phyloP scores from a whole-genome alignment of 2,329 filamentous ascomycete species.

The Colletotrichum paranaense region DNA sequence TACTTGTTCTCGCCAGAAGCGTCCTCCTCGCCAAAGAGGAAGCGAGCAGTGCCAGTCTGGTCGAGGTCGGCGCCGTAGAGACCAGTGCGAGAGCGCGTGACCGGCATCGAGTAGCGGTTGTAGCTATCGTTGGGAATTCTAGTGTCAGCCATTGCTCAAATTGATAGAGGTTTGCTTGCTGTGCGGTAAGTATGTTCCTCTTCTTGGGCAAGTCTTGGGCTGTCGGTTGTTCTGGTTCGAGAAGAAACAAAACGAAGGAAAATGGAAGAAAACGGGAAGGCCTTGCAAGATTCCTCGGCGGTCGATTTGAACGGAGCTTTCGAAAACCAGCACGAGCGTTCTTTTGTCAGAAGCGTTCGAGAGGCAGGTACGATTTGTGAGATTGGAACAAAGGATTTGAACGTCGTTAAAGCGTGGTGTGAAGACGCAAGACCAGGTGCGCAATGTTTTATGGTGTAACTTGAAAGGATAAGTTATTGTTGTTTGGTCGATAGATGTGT shows the following conservation, averaged over 20 bases:
- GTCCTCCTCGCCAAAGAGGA: slow-evolving; percentile 87
- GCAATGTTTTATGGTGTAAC: neutral
- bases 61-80: slow-evolving; percentile 78
- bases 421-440: neutral
- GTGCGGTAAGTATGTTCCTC: neutral
- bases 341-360: neutral
- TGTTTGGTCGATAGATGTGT: neutral
- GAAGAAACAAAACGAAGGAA: neutral
- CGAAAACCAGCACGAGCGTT: neutral
- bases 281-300: neutral
- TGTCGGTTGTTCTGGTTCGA: neutral
- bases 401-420: neutral
- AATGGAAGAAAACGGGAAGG: neutral
- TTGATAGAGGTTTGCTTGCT: neutral
- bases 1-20: slow-evolving; percentile 74
- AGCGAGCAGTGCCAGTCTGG: slow-evolving; percentile 85
- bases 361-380: neutral
- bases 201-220: slow-evolving; percentile 21
- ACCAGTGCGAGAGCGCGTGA: slow-evolving; percentile 76
- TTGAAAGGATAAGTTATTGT: neutral
- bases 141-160: slow-evolving; percentile 31
- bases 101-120: slow-evolving; percentile 95
- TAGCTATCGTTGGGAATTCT: slow-evolving; percentile 61
- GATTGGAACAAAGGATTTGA: slow-evolving; percentile 3
- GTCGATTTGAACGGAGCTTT: neutral